Base-by-base conservation (phyloP, 495 filamentous ascomycete genomes). In the Aspergillus bertholletiae region DNA sequence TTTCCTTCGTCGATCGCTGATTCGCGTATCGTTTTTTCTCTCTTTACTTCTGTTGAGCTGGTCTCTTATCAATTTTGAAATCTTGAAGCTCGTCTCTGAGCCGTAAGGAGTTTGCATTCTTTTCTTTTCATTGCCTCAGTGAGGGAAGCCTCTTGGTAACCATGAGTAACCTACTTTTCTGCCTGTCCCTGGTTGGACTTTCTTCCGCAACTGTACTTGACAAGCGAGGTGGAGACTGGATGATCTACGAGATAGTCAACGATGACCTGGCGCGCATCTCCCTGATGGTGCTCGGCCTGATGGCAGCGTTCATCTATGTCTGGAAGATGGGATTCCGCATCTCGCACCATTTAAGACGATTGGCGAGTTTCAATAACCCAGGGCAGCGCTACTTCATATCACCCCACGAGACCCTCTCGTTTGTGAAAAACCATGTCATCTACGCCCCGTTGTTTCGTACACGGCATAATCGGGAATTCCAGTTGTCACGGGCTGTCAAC, bases 381-480 rank as follows among this genome's bases (percentile, higher is more conserved):
- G 85, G 69, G 18, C 89, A 88, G 64, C 69, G 76, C 37, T 94
- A 86, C 59, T 85, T 84, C 55, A 61, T 75, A 12, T 61, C 61
- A n/a, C 71, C 78, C 0, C 58, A 78, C 28, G 43, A 47, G 3
- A 69, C 62, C 3, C 76, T 84, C 66, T 81, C 88, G 59, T 79
- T 76, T 70, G 56, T 96, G 61, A 96, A 96, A 76, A 84, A 82
- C 56, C 76, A 93, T 62, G 63, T 96, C 48, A 78, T 96, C 58
- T 90, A 92, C 67, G 93, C 94, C 9, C 92, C 94, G 1, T 71
- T 97, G 20, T 85, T 89, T 68, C 81, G 80, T 11, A 87, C 80
- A 56, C 84, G 93, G 24, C 93, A 97, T 74, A 95, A 94, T 72
- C 83, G 86, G 49, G 92, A 96, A 67, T 83, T 96, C 57, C 82